Conservation (phyloP, 1,284 basidiomycete species). For the Apiotrichum domesticum region DNA sequence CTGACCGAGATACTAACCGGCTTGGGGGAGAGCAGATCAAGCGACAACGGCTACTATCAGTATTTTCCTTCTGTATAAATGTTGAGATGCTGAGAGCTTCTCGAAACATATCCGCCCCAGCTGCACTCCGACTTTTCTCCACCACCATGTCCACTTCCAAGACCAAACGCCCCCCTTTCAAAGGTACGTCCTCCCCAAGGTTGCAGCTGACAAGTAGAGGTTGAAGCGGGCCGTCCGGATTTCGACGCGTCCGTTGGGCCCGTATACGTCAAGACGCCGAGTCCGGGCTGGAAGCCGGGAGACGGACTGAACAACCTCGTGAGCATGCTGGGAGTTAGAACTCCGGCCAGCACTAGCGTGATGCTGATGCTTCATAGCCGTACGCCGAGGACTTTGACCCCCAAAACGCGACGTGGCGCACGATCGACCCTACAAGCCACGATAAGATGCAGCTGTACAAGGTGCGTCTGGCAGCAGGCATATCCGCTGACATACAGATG, state of each 20-base stretch:
- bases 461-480: slow-evolving; percentile 38
- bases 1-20: no score
- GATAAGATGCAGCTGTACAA: slow-evolving; percentile 42
- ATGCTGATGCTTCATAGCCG: slow-evolving; percentile 19
- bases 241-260: slow-evolving; percentile 20
- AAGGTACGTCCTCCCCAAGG: not conserved
- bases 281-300: slow-evolving; percentile 55
- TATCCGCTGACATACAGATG: not conserved
- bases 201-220: slow-evolving; percentile 20
- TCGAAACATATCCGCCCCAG: no score
- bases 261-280: slow-evolving; percentile 49
- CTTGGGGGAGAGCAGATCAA: no score
- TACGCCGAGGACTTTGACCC: slow-evolving; percentile 47
- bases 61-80: no score
- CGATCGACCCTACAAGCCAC: slow-evolving; percentile 53
- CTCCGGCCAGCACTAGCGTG: not conserved
- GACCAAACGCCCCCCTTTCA: slow-evolving; percentile 4
- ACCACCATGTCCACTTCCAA: not conserved
- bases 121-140: not conserved
- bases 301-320: slow-evolving; percentile 50
- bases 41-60: no score
- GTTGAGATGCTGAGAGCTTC: no score
- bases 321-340: not conserved
- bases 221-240: slow-evolving; percentile 35
- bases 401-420: slow-evolving; percentile 53